Evolutionary conservation across 805 yeast species (phyloP).

Genomic region (Tanozyma kutaoensis): DNA sequence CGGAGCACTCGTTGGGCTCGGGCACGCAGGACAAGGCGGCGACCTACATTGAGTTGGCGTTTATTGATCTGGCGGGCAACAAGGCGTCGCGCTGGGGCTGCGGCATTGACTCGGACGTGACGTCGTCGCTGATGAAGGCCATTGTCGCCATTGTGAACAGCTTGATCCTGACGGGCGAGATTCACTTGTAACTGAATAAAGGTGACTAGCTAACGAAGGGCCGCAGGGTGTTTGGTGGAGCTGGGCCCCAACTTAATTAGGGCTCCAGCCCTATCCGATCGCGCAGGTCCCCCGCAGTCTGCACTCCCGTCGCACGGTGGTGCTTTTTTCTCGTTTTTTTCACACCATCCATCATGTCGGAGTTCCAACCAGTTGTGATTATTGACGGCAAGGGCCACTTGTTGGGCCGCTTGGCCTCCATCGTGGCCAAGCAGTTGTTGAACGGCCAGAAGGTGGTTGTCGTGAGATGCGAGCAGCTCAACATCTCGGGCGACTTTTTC

Average conservation of each 20-base stretch:
- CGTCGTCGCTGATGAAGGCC: conserved; percentile 25
- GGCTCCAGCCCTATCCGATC: background rate
- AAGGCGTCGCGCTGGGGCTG: conserved; percentile 27
- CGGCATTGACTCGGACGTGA: conserved; percentile 29
- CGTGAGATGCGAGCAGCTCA: conserved; percentile 95
- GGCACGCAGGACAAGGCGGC: conserved; percentile 68
- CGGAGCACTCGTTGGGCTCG: conserved; percentile 62
- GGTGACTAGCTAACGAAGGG: no score
- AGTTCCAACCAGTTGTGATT: conserved; percentile 95
- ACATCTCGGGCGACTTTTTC: conserved; percentile 99
- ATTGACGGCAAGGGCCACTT: conserved; percentile 99
- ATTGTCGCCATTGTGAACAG: conserved; percentile 12
- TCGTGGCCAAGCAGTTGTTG: conserved; percentile 95
- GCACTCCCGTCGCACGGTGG: background rate
- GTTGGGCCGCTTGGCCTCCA: conserved; percentile 98
- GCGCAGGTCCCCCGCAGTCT: background rate
- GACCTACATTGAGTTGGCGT: conserved; percentile 47
- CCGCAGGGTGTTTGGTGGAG: no score
- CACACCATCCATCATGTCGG: conserved; percentile 36
- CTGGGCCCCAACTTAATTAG: background rate
- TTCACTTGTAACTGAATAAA: conserved; percentile 8
- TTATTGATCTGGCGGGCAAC: conserved; percentile 18
- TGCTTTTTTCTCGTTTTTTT: conserved; percentile 1
- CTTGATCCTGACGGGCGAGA: conserved; percentile 15
- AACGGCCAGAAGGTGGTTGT: conserved; percentile 97